These are phyloP conservation scores for Xylaria digitata DNA, from an alignment of 2,329 filamentous ascomycete species.

Conservation along the genomic window DNA sequence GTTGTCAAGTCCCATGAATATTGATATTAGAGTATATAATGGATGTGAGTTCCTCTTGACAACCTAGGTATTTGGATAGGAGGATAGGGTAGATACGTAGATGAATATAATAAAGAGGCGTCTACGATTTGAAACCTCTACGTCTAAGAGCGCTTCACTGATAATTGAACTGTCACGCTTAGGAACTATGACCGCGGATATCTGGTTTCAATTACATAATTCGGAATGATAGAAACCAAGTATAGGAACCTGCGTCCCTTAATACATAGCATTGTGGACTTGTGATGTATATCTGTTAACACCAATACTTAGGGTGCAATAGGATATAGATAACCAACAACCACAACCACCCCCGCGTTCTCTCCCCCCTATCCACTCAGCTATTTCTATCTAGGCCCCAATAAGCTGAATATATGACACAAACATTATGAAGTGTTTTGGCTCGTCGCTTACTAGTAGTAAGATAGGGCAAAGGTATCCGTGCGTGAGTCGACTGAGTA, in stretches of 20 bases:
- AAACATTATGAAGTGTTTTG: background rate
- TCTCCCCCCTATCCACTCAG: background rate
- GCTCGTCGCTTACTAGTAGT: background rate
- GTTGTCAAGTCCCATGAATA: background rate
- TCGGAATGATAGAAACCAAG: background rate
- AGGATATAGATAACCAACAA: background rate
- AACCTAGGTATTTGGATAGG: too few species aligned
- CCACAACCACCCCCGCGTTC: background rate
- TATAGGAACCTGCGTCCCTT: background rate
- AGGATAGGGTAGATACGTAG: background rate
- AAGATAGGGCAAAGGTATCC: background rate
- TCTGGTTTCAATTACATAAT: background rate
- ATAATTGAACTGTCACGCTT: background rate
- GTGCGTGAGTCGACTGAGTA: background rate
- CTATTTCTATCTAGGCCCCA: background rate
- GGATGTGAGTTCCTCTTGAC: background rate
- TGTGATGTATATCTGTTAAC: background rate
- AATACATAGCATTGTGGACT: background rate
- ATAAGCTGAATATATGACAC: background rate
- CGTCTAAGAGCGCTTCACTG: background rate
- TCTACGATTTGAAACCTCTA: background rate
- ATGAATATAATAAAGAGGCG: background rate
- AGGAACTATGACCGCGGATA: background rate
- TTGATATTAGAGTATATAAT: background rate
- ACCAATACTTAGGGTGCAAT: background rate